Evolutionary conservation across 257 asterid species (phyloP), one percentile per base, ranked within the genome.

Genomic region (Mentha longifolia): DNA sequence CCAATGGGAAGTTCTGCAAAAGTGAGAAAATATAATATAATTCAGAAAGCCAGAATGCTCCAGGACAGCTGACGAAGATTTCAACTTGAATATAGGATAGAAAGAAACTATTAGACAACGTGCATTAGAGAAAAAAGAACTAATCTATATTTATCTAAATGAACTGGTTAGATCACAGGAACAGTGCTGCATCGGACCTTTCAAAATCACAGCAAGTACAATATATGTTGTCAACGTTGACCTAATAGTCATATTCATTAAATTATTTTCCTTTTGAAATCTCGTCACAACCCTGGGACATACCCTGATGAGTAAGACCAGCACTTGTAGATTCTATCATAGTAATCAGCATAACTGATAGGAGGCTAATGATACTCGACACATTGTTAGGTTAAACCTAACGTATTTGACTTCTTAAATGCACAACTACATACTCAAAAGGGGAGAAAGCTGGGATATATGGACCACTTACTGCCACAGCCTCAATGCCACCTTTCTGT

Each of bases 1-100:
- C 97, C 80, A 94, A 72, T 9, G 96, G 98, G 72, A 94, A 91
- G 65, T 92, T 84, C 98, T 94, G 97, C 85, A 78, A 42, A 76
- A 71, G 37, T 65, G 63, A 30, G 74, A 35, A 46, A 42, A 42
- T 30, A 45, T 12, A 61, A 57, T 17, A 20, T 61, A 41, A 45
- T 16, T 49, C 55, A 35, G 39, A 35, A 35, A 65, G 52, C 35
- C 69, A 64, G 15, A 16, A 61, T 25, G 42, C 73, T 55, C 55
- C 16, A 61, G 52, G 45, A 47, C 12, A 65, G 69, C 30, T n/a
- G 47, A 76, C 4, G 49, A 20, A 47, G 41, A 50, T 63, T 22
- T 47, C 17, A 45, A 30, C 63, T 52, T 62, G 42, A 30, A 70
- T 54, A 41, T 30, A 62, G 25, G 63, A 30, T 8, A 49, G 30